Conservation (phyloP, 73 alveolate species). For the Tetrahymena elliotti region DNA sequence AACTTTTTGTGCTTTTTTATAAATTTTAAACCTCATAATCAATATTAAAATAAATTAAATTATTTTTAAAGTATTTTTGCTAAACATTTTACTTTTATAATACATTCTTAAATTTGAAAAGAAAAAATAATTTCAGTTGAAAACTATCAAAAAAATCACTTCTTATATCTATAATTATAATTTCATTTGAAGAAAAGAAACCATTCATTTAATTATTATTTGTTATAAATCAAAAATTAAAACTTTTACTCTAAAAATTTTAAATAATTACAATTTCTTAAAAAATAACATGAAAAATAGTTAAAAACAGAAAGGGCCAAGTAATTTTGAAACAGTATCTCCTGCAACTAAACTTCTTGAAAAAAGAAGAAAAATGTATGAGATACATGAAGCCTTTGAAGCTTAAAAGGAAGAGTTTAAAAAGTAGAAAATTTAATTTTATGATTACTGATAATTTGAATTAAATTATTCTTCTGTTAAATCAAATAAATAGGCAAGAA, state of each 20-base stretch:
- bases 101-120: no score
- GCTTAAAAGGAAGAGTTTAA: slow-evolving; percentile 68
- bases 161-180: neutral
- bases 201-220: neutral
- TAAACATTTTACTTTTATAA: no score
- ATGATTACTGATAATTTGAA: neutral
- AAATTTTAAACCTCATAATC: no score
- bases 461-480: neutral
- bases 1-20: no score
- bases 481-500: slow-evolving; percentile 41
- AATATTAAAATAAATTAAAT: no score
- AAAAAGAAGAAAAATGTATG: slow-evolving; percentile 84
- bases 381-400: slow-evolving; percentile 84
- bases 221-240: neutral
- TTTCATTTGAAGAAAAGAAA: neutral
- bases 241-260: neutral
- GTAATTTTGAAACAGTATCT: slow-evolving; percentile 62
- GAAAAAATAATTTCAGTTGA: neutral
- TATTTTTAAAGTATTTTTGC: no score
- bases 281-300: neutral
- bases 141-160: no score
- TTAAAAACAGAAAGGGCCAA: neutral
- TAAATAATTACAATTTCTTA: neutral
- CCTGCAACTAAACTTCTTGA: slow-evolving; percentile 83
- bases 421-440: slow-evolving; percentile 12